phyloP scores from a whole-genome alignment of 2,329 filamentous ascomycete genomes.

The Penicillium sp. region DNA sequence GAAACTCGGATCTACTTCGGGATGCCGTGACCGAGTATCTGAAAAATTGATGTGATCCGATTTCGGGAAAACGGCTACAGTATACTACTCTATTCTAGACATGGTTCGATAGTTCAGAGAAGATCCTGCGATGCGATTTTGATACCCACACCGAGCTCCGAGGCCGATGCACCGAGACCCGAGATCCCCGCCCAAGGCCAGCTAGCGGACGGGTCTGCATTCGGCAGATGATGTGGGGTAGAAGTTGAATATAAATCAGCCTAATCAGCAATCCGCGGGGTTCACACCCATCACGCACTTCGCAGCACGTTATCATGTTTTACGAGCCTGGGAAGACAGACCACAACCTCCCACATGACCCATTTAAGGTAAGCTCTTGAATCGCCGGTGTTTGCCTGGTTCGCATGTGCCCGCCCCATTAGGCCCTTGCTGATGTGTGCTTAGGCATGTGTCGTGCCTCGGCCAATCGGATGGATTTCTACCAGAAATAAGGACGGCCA shows the following conservation, averaged over 20 bases:
- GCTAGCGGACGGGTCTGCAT: neutral
- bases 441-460: slow-evolving; percentile 59
- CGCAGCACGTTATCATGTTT: no score
- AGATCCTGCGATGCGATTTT: neutral
- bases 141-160: neutral
- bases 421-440: slow-evolving; percentile 18
- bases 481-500: slow-evolving; percentile 53
- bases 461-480: slow-evolving; percentile 67
- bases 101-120: neutral
- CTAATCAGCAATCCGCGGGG: no score
- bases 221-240: neutral
- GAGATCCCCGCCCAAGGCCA: neutral
- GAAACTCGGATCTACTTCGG: neutral
- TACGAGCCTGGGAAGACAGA: slow-evolving; percentile 56
- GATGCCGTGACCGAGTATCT: neutral
- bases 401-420: neutral
- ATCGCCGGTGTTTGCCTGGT: neutral
- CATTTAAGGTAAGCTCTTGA: slow-evolving; percentile 52
- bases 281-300: no score
- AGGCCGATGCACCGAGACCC: neutral
- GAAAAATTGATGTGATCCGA: neutral
- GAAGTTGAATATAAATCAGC: neutral
- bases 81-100: neutral
- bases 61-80: neutral
- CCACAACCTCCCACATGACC: slow-evolving; percentile 57